Percentiles rank a stretch among this genome's conserved stretches.
phyloP scores from a whole-genome alignment of 2,329 filamentous ascomycete species.

The Talaromyces sp. region DNA sequence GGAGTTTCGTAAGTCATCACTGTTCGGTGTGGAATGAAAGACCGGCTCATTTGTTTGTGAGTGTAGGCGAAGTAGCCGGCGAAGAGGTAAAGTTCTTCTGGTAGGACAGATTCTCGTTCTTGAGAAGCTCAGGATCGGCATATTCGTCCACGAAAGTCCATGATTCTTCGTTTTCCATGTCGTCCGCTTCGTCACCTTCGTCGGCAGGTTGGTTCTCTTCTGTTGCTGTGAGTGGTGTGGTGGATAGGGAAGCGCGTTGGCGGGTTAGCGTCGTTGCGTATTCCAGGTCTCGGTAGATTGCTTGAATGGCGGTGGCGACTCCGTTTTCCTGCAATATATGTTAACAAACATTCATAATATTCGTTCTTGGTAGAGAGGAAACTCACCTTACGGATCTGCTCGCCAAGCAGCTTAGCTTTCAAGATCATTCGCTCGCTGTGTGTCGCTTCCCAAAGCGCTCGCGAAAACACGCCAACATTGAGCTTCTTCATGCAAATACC shows the following conservation, averaged over 20 bases:
- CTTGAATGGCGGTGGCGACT: constrained; percentile 85
- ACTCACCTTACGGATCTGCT: constrained; percentile 80
- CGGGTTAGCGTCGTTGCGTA: constrained; percentile 84
- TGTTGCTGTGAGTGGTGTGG: constrained; percentile 33
- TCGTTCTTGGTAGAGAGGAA: neutral
- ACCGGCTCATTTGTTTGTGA: neutral
- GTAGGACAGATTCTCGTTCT: constrained; percentile 19
- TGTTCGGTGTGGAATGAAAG: neutral
- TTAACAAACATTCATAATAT: constrained; percentile 28
- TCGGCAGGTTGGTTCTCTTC: constrained; percentile 30
- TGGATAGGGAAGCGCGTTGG: constrained; percentile 47
- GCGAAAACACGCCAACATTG: constrained; percentile 79
- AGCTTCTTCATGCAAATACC: constrained; percentile 86
- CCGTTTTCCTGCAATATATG: constrained; percentile 69
- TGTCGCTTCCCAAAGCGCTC: constrained; percentile 87
- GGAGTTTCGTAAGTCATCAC: neutral
- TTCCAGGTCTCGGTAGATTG: constrained; percentile 90
- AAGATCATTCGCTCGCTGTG: constrained; percentile 87
- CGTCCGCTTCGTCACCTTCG: constrained; percentile 6
- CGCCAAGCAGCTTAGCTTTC: constrained; percentile 77
- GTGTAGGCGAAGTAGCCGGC: neutral
- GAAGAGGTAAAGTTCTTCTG: constrained; percentile 3
- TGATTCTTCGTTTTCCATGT: constrained; percentile 65
- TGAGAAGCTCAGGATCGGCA: constrained; percentile 47
- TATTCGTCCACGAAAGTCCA: constrained; percentile 85